phyloP scores from a whole-genome alignment of 306 rosid genomes.

The Begonia loranthoides region DNA sequence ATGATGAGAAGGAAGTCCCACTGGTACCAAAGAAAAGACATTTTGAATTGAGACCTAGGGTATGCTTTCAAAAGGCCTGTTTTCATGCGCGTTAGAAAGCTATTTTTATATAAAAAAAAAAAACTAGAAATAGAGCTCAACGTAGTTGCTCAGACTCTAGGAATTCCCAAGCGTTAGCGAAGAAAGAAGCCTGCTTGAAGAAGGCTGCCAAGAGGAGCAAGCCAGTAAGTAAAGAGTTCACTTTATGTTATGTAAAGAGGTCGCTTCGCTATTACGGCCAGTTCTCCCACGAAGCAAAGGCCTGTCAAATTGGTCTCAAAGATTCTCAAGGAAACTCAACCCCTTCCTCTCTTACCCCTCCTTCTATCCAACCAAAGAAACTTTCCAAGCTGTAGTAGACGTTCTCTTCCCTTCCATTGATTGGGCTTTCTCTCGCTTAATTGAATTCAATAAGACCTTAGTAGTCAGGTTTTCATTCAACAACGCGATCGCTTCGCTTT shows the following conservation, averaged over 20 bases:
- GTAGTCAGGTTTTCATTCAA: neutral
- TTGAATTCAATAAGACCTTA: neutral
- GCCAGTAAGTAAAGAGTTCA: too few relatives aligned
- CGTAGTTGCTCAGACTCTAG: neutral
- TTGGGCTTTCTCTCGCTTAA: neutral
- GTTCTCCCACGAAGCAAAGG: neutral
- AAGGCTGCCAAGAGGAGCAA: neutral
- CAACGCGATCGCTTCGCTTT: neutral
- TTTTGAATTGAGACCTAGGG: too few relatives aligned
- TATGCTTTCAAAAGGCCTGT: too few relatives aligned
- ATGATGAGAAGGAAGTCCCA: too few relatives aligned
- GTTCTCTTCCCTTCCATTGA: neutral
- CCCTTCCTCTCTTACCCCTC: slow-evolving; percentile 1
- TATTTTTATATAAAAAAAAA: too few relatives aligned
- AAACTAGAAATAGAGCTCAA: neutral
- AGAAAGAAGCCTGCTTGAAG: neutral
- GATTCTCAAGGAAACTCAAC: neutral
- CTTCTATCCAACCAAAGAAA: neutral
- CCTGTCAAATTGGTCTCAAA: neutral
- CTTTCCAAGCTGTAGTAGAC: neutral
- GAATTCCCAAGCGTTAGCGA: neutral
- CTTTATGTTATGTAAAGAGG: neutral
- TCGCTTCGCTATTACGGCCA: neutral
- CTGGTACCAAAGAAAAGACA: too few relatives aligned
- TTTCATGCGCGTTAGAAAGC: too few relatives aligned